Evolutionary conservation across 1,284 basidiomycete species (phyloP).

Genomic region (Inonotus hispidus): DNA sequence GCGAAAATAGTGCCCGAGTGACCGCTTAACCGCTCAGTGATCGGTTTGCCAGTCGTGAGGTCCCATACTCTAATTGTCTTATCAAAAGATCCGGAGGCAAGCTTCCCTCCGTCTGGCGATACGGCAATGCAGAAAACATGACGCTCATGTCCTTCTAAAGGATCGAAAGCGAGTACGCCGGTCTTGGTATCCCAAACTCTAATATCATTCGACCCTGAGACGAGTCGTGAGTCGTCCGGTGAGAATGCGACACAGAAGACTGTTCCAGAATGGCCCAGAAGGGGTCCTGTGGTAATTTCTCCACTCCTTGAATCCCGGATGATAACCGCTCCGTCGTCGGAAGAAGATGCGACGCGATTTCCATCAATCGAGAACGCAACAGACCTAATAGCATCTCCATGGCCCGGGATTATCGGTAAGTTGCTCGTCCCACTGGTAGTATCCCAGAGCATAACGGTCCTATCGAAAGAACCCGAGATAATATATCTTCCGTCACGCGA

Average conservation of each 20-base stretch:
- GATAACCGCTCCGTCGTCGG: conserved; percentile 14
- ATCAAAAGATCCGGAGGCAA: conserved; percentile 11
- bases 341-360: conserved; percentile 6
- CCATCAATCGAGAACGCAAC: conserved; percentile 1
- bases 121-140: neutral
- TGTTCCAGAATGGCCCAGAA: neutral
- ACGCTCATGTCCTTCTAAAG: conserved; percentile 22
- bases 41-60: neutral
- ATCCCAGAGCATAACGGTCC: conserved; percentile 9
- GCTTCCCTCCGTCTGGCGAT: conserved; percentile 1
- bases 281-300: neutral
- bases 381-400: neutral
- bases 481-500: neutral
- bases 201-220: conserved; percentile 15
- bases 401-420: neutral
- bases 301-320: conserved; percentile 17
- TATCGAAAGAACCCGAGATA: conserved; percentile 2
- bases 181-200: neutral
- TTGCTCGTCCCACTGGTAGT: neutral
- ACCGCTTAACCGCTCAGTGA: neutral
- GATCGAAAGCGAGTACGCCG: conserved; percentile 16
- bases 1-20: neutral
- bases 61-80: conserved; percentile 11
- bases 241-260: conserved; percentile 8
- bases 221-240: conserved; percentile 14